A percentile compares a stretch with the other conserved stretches of the same genome.
These are phyloP conservation scores for Dactylellina leptospora DNA, from an alignment of 2,329 filamentous ascomycete genomes.

Conservation along the genomic window DNA sequence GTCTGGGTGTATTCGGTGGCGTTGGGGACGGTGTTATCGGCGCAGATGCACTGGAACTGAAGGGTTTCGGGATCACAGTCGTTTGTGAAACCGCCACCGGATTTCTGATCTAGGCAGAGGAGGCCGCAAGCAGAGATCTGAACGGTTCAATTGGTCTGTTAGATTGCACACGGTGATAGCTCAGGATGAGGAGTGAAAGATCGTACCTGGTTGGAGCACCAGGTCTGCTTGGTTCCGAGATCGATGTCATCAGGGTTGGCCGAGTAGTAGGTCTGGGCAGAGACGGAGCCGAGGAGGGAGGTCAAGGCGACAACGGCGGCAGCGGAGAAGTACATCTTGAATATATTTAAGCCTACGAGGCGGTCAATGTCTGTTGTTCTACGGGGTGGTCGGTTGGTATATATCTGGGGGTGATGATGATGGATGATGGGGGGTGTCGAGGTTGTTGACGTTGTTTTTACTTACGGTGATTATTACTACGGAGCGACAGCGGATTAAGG, in stretches of 20 bases:
- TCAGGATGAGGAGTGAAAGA: background rate
- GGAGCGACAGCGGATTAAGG: background rate
- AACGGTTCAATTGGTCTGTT: constrained; percentile 24
- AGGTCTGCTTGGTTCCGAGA: constrained; percentile 47
- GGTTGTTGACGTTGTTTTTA: constrained; percentile 4
- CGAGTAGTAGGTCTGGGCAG: constrained; percentile 42
- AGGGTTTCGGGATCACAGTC: constrained; percentile 42
- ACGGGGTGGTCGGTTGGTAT: background rate
- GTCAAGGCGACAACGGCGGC: constrained; percentile 38
- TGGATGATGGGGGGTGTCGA: no score
- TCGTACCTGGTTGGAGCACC: constrained; percentile 45
- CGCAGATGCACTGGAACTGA: constrained; percentile 40
- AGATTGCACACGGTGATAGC: background rate
- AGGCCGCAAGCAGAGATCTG: constrained; percentile 40
- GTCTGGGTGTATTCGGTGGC: constrained; percentile 51
- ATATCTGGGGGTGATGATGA: background rate
- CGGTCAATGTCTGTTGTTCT: no score
- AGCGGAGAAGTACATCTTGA: constrained; percentile 46
- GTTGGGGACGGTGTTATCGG: constrained; percentile 45
- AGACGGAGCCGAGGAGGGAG: constrained; percentile 30
- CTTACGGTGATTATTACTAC: constrained; percentile 9
- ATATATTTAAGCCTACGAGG: background rate
- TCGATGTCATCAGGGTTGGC: constrained; percentile 44
- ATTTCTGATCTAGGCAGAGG: constrained; percentile 49
- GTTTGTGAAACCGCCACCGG: constrained; percentile 33